Evolutionary conservation across 2,329 filamentous ascomycete genomes (phyloP), one percentile per base, ranked within the genome.

Genomic region (Scedosporium aurantiacum): DNA sequence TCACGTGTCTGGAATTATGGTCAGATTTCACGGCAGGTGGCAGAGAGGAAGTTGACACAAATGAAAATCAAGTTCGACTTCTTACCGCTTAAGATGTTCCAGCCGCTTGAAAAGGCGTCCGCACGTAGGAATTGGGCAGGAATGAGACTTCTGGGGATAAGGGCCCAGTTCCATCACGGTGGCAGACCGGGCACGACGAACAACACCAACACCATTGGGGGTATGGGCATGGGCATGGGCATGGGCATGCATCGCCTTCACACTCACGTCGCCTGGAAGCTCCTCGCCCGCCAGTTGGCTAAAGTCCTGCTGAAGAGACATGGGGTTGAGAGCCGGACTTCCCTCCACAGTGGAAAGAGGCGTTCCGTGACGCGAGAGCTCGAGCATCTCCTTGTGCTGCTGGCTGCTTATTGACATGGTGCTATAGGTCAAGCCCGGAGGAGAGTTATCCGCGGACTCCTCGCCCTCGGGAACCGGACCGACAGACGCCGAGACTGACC

Each of bases 41-140:
- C 65, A 66, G 54, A 27, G 3, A 16, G 32, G 68, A 73, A 74
- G 75, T 70, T 66, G 67, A 74, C 76, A 73, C 66, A 72, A 70
- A 70, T 69, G 70, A 73, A 70, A 70, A 72, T 64, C 32, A 37
- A 37, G 32, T 37, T 23, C 21, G 64, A 68, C 69, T 71, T 80
- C 89, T 85, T 90, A 96, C 91, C 93, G 87, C 84, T 99, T 99
- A 71, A 99, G 86, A 79, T 99, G 94, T 79, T 99, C 94, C 79
- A 99, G 85, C 76, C 94, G 88, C 86, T 99, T 99, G 84, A 99
- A 99, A 64, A 97, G 84, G 70, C 94, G 88, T 61, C 94, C 94
- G 73, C 94, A 99, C 61, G 93, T 95, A 28, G 94, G 94, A 70
- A 99, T 99, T n/a, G 94, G 94, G 79, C 94, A 99, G 1, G 93